A percentile compares a stretch with the other conserved stretches of the same genome.
These are phyloP conservation scores for Aureobasidium subglaciale DNA, from an alignment of 2,329 filamentous ascomycete genomes.

Conservation along the genomic window DNA sequence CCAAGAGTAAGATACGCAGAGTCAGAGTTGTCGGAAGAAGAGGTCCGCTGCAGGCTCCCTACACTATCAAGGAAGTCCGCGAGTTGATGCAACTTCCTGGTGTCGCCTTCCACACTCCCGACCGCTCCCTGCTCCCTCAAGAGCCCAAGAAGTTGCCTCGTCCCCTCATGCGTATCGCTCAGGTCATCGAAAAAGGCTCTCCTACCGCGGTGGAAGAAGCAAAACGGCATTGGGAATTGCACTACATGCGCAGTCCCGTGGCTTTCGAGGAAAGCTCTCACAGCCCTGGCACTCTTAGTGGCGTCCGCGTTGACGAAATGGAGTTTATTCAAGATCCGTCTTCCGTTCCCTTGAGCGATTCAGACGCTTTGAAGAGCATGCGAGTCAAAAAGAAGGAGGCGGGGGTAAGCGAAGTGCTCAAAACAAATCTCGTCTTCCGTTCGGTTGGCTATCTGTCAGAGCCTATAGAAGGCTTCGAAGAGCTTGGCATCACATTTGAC, in stretches of 20 bases:
- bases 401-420: constrained; percentile 32
- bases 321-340: constrained; percentile 31
- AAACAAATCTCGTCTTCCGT: constrained; percentile 71
- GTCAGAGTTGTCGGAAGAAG: constrained; percentile 85
- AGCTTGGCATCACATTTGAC: constrained; percentile 74
- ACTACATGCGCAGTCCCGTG: constrained; percentile 75
- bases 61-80: constrained; percentile 89
- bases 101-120: constrained; percentile 65
- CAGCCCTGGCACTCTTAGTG: constrained; percentile 47
- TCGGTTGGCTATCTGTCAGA: constrained; percentile 92
- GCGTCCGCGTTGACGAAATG: constrained; percentile 59
- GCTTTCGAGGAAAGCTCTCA: constrained; percentile 52
- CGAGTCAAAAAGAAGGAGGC: constrained; percentile 12
- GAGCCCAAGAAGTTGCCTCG: constrained; percentile 65
- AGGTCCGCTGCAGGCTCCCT: constrained; percentile 76
- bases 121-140: constrained; percentile 58
- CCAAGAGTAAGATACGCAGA: constrained; percentile 64
- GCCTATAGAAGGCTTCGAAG: constrained; percentile 64
- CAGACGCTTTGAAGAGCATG: constrained; percentile 13
- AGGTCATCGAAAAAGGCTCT: constrained; percentile 73
- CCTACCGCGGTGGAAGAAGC: constrained; percentile 41
- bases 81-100: constrained; percentile 73
- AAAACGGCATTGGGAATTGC: constrained; percentile 70
- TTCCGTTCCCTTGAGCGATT: constrained; percentile 31
- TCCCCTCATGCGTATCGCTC: constrained; percentile 67